Evolutionary conservation across 2,329 filamentous ascomycete species (phyloP).

Genomic region (Alternaria angustiovoidea): DNA sequence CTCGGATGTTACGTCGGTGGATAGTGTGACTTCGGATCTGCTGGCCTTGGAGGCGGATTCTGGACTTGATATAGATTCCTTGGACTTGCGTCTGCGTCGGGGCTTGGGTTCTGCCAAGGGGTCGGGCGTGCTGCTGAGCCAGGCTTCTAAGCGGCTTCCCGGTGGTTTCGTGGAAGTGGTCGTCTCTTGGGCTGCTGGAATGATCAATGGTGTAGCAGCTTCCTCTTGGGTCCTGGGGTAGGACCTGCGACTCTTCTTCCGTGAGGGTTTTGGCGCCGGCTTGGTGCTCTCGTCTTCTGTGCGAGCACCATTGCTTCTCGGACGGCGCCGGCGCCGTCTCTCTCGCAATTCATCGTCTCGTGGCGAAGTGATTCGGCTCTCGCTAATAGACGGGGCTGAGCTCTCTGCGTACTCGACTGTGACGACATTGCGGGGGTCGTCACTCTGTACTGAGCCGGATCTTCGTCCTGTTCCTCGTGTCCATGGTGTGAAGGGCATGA

Average conservation of each 20-base stretch:
- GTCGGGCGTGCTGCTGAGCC: conserved; percentile 66
- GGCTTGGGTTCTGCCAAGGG: conserved; percentile 61
- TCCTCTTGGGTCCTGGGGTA: conserved; percentile 36
- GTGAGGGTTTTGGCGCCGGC: conserved; percentile 27
- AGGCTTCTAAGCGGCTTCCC: conserved; percentile 66
- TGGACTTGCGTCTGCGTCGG: conserved; percentile 42
- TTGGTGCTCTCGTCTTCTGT: conserved; percentile 36
- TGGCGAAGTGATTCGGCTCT: conserved; percentile 19
- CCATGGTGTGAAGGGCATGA: conserved; percentile 26
- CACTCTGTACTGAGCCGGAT: conserved; percentile 36
- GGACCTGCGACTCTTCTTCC: conserved; percentile 36
- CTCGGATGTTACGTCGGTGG: conserved; percentile 35
- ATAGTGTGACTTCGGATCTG: conserved; percentile 38
- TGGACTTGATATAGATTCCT: conserved; percentile 40
- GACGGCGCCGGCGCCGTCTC: conserved; percentile 38
- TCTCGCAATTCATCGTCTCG: conserved; percentile 39
- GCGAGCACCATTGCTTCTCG: conserved; percentile 34
- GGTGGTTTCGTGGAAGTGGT: conserved; percentile 53
- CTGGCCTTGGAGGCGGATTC: conserved; percentile 35
- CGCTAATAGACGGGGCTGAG: conserved; percentile 20
- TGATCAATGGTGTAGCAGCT: conserved; percentile 23
- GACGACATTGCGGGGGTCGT: conserved; percentile 34
- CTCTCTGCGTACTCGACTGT: conserved; percentile 42
- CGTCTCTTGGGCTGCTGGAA: conserved; percentile 37
- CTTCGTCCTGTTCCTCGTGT: conserved; percentile 27